These are phyloP conservation scores for Eucalyptus coolabah DNA, from an alignment of 345 rosid genomes.

Conservation along the genomic window DNA sequence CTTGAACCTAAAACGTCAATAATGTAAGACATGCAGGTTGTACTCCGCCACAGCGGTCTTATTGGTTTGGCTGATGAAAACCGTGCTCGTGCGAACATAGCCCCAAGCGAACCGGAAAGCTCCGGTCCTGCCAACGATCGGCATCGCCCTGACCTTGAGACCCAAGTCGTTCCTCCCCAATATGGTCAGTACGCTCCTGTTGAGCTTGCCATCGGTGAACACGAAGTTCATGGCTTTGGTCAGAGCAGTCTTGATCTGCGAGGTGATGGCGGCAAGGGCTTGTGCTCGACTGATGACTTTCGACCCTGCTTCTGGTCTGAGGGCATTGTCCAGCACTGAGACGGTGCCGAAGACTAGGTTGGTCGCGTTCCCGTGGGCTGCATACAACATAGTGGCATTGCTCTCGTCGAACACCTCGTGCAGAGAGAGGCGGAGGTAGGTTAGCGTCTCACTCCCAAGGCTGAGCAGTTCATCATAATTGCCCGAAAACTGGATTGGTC, in stretches of 20 bases:
- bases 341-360: neutral
- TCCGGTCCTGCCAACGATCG: slow-evolving; percentile 9
- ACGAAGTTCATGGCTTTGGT: slow-evolving; percentile 8
- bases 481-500: no score
- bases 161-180: slow-evolving; percentile 5
- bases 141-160: slow-evolving; percentile 6
- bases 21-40: neutral
- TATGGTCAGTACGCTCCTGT: slow-evolving; percentile 8
- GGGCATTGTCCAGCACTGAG: neutral
- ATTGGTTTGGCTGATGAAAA: neutral
- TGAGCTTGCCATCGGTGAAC: slow-evolving; percentile 11
- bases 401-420: neutral
- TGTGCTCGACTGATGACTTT: slow-evolving; percentile 8
- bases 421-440: neutral
- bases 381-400: neutral
- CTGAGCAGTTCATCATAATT: neutral
- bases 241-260: neutral
- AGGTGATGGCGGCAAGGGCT: slow-evolving; percentile 7
- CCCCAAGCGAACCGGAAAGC: slow-evolving; percentile 20
- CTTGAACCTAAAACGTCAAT: neutral
- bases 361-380: neutral
- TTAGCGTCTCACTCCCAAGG: neutral
- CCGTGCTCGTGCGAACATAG: slow-evolving; percentile 9
- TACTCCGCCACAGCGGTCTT: neutral
- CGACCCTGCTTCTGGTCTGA: neutral